phyloP scores from a whole-genome alignment of 352 stramenopile genomes.

The Phytophthora sp. region DNA sequence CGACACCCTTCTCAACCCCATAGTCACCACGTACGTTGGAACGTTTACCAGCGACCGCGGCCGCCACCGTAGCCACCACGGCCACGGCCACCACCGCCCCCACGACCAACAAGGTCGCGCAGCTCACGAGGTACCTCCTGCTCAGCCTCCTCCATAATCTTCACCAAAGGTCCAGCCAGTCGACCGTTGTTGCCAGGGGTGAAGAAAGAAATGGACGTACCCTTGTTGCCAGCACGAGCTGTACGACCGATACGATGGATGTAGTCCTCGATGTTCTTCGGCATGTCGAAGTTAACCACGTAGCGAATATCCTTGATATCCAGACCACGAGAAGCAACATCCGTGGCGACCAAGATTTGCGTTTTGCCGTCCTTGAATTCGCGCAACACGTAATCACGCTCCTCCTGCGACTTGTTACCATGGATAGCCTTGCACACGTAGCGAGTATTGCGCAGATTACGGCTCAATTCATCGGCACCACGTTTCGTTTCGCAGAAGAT shows the following conservation, averaged over 20 bases:
- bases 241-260: slow-evolving; percentile 99
- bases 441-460: slow-evolving; percentile 92
- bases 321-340: slow-evolving; percentile 98
- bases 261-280: slow-evolving; percentile 99
- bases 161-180: slow-evolving; percentile 83
- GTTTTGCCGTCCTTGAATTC: slow-evolving; percentile 97
- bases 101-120: slow-evolving; percentile 65
- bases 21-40: slow-evolving; percentile 6
- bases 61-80: slow-evolving; percentile 61
- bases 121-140: slow-evolving; percentile 91
- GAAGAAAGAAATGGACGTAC: slow-evolving; percentile 95
- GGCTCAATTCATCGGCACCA: slow-evolving; percentile 96
- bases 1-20: not conserved
- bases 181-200: slow-evolving; percentile 85
- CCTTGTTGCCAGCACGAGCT: slow-evolving; percentile 96
- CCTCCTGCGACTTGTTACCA: slow-evolving; percentile 98
- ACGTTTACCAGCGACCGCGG: slow-evolving; percentile 61
- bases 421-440: slow-evolving; percentile 98
- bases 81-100: slow-evolving; percentile 64
- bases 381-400: slow-evolving; percentile 97
- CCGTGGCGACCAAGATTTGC: slow-evolving; percentile 97
- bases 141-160: slow-evolving; percentile 89
- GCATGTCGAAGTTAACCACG: slow-evolving; percentile 99
- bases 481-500: slow-evolving; percentile 99
- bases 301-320: slow-evolving; percentile 99